Evolutionary conservation across 257 asterid species (phyloP).

Genomic region (Gentiana straminea): DNA sequence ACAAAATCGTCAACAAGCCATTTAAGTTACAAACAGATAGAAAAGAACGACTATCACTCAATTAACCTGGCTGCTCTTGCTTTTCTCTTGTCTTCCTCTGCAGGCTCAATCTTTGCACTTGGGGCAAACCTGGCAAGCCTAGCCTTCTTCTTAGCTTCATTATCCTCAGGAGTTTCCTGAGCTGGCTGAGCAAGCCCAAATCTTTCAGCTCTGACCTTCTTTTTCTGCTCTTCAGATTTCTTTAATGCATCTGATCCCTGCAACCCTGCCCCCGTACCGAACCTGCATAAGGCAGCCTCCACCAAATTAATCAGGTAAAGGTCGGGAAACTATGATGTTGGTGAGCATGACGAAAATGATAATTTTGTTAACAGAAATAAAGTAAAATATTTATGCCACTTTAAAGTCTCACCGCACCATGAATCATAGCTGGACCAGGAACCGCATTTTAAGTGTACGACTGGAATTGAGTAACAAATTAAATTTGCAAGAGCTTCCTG

Average conservation of each 20-base stretch:
- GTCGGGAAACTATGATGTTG: too few relatives aligned
- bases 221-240: conserved; percentile 68
- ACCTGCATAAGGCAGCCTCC: conserved; percentile 32
- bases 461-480: too few relatives aligned
- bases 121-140: conserved; percentile 52
- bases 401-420: too few relatives aligned
- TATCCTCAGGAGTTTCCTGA: conserved; percentile 44
- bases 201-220: conserved; percentile 99
- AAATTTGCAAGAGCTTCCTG: too few relatives aligned
- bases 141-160: conserved; percentile 82
- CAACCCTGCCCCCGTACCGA: conserved; percentile 44
- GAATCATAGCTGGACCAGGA: too few relatives aligned
- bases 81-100: conserved; percentile 89
- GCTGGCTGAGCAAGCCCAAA: conserved; percentile 39
- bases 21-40: neutral
- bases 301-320: neutral
- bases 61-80: conserved; percentile 80
- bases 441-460: too few relatives aligned
- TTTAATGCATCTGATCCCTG: conserved; percentile 42
- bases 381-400: too few relatives aligned
- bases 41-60: neutral
- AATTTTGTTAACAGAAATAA: too few relatives aligned
- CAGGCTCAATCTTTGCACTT: conserved; percentile 32
- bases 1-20: neutral
- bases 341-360: too few relatives aligned